These are phyloP conservation scores for Picea glauca DNA, from an alignment of 75 land plant genomes.

Conservation along the genomic window DNA sequence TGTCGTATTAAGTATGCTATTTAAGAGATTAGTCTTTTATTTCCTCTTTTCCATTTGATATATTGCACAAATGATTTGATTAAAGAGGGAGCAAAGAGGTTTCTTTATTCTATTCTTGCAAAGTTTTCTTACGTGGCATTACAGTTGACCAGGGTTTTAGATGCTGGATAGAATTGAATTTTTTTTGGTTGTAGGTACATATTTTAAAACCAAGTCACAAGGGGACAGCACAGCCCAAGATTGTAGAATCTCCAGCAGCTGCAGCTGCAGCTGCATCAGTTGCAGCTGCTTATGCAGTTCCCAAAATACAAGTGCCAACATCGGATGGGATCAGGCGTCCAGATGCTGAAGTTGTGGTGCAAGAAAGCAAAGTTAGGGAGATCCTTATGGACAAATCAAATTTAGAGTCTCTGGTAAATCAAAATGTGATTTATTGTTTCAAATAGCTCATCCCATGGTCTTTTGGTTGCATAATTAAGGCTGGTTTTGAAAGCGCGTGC, in stretches of 20 bases:
- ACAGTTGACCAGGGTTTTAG: neutral
- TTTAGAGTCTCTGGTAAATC: slow-evolving; percentile 19
- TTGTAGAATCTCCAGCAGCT: slow-evolving; percentile 61
- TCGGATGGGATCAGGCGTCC: slow-evolving; percentile 1
- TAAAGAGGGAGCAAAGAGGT: neutral
- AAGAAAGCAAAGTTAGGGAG: slow-evolving; percentile 13
- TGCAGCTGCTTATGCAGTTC: slow-evolving; percentile 53
- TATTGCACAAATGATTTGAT: neutral
- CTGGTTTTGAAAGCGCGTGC: neutral
- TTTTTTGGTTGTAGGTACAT: slow-evolving; percentile 34
- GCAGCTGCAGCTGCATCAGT: slow-evolving; percentile 91
- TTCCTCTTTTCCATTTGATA: neutral
- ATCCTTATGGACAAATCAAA: slow-evolving; percentile 14
- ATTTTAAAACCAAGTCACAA: slow-evolving; percentile 49
- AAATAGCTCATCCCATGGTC: neutral
- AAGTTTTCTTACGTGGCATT: neutral
- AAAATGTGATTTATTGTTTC: neutral
- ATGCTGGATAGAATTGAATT: neutral
- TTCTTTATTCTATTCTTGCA: slow-evolving; percentile 1
- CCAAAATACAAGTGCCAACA: slow-evolving; percentile 20
- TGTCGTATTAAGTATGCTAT: neutral
- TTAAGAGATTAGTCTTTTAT: neutral
- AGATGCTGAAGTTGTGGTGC: slow-evolving; percentile 9
- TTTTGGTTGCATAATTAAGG: neutral
- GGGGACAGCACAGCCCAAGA: slow-evolving; percentile 44